Evolutionary conservation across 2,329 filamentous ascomycete species (phyloP).

Genomic region (Ophiostoma himal-ulmi): DNA sequence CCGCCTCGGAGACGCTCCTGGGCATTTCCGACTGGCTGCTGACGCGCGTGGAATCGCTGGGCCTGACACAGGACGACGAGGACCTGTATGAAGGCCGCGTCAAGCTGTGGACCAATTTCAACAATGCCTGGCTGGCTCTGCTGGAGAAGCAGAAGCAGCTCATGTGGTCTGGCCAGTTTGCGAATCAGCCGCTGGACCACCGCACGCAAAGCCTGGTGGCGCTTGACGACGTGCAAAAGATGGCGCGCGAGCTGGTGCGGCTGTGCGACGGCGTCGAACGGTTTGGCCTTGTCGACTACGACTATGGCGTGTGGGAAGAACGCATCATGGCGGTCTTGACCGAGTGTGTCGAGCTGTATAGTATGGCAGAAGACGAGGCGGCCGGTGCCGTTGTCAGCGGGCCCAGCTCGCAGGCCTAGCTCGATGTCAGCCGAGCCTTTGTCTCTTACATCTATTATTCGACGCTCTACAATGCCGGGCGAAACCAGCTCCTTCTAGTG

Average conservation of each 20-base stretch:
- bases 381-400: constrained; percentile 28
- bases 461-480: no score
- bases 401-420: constrained; percentile 13
- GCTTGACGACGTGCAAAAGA: constrained; percentile 62
- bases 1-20: constrained; percentile 48
- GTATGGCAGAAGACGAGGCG: constrained; percentile 35
- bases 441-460: no score
- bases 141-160: constrained; percentile 80
- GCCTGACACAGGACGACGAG: constrained; percentile 77
- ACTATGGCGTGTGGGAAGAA: constrained; percentile 95
- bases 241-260: constrained; percentile 75
- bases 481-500: no score
- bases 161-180: constrained; percentile 48
- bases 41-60: constrained; percentile 48
- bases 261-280: constrained; percentile 83
- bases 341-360: constrained; percentile 43
- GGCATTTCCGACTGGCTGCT: constrained; percentile 52
- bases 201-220: constrained; percentile 60
- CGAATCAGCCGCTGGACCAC: constrained; percentile 40
- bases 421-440: no score
- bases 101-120: constrained; percentile 89
- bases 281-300: constrained; percentile 92
- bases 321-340: constrained; percentile 58
- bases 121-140: constrained; percentile 80
- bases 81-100: constrained; percentile 68